These are phyloP conservation scores for Inosperma sp. DNA, from an alignment of 768 basidiomycete species.

Conservation along the genomic window DNA sequence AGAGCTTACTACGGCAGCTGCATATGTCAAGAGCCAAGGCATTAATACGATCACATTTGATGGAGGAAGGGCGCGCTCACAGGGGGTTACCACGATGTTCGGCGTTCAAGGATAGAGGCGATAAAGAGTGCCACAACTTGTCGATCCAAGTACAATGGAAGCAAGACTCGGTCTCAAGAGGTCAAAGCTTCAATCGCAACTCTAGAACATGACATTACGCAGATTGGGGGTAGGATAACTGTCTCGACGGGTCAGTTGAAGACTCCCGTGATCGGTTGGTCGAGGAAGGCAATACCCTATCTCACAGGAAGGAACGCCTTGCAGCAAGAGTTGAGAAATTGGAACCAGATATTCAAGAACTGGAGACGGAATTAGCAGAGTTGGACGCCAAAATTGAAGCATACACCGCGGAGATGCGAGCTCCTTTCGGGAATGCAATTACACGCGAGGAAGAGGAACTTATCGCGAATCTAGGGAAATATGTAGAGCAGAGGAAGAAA, in stretches of 20 bases:
- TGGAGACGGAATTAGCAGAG: conserved; percentile 64
- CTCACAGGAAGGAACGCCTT: conserved; percentile 67
- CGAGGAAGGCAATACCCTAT: conserved; percentile 55
- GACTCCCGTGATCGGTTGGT: conserved; percentile 63
- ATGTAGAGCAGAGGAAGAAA: conserved; percentile 72
- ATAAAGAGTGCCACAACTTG: conserved; percentile 74
- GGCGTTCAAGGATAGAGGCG: conserved; percentile 84
- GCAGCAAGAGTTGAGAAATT: conserved; percentile 55
- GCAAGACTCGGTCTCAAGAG: conserved; percentile 61
- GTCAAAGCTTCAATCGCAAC: conserved; percentile 65
- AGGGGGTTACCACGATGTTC: conserved; percentile 92
- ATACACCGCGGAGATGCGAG: conserved; percentile 63
- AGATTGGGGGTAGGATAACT: conserved; percentile 65
- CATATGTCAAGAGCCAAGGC: conserved; percentile 90
- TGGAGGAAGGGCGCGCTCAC: conserved; percentile 93
- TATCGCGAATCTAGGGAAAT: conserved; percentile 65
- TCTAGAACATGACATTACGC: conserved; percentile 85
- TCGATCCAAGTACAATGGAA: conserved; percentile 65
- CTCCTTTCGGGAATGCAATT: conserved; percentile 70
- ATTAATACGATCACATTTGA: conserved; percentile 97
- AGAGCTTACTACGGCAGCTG: conserved; percentile 86
- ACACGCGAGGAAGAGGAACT: conserved; percentile 64
- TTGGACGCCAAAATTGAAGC: conserved; percentile 60
- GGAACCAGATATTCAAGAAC: conserved; percentile 64
- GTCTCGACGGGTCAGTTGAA: conserved; percentile 65